phyloP scores from a whole-genome alignment of 345 rosid species.

The Zanthoxylum bungeanum region DNA sequence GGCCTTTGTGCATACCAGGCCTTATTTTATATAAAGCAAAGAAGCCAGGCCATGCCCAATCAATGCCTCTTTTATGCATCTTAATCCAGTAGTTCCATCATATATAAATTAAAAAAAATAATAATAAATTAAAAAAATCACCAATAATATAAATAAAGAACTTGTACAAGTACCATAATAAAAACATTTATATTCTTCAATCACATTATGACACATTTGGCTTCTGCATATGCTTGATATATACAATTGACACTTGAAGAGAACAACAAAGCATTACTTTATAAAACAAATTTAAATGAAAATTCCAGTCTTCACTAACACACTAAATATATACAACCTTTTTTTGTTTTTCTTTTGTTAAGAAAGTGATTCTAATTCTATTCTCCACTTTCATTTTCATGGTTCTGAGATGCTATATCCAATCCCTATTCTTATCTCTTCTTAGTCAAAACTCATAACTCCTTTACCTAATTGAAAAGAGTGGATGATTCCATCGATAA shows the following conservation, averaged over 20 bases:
- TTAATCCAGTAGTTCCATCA: too few relatives aligned
- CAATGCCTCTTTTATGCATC: neutral
- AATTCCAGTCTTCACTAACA: conserved; percentile 35
- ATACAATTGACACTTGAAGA: conserved; percentile 14
- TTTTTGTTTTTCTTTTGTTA: conserved; percentile 10
- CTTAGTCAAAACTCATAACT: conserved; percentile 13
- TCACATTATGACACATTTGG: neutral
- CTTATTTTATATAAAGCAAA: too few relatives aligned
- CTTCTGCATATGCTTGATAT: neutral
- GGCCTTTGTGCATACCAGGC: neutral
- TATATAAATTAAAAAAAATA: too few relatives aligned
- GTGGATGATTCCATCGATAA: neutral
- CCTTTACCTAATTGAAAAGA: neutral
- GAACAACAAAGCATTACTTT: conserved; percentile 15
- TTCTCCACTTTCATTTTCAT: conserved; percentile 40
- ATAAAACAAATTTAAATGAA: conserved; percentile 1
- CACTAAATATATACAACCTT: conserved; percentile 23
- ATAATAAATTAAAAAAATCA: too few relatives aligned
- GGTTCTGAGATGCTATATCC: conserved; percentile 10
- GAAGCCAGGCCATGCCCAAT: neutral
- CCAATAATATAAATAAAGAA: neutral
- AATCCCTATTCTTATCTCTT: conserved; percentile 7
- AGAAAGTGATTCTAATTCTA: conserved; percentile 41
- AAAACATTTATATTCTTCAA: neutral
- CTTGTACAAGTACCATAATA: too few relatives aligned